Conservation (phyloP, 2,329 filamentous ascomycete species). For the Didymella keratinophila region DNA sequence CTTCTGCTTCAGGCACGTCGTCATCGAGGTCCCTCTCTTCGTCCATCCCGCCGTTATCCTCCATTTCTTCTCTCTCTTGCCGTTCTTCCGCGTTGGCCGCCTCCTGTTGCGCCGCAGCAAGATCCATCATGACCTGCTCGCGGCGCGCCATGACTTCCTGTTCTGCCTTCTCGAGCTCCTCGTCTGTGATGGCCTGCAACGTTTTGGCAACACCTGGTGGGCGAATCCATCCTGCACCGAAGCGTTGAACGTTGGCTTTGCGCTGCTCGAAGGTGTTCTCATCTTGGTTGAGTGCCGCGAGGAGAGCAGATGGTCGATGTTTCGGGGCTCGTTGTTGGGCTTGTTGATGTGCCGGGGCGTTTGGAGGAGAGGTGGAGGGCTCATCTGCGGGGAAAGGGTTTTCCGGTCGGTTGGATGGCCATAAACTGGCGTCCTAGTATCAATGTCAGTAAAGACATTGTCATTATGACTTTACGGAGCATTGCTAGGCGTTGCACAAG, state of each 20-base stretch:
- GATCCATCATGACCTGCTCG: slow-evolving; percentile 75
- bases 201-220: slow-evolving; percentile 90
- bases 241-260: slow-evolving; percentile 82
- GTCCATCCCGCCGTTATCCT: slow-evolving; percentile 34
- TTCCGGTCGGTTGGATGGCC: slow-evolving; percentile 25
- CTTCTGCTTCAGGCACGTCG: slow-evolving; percentile 53
- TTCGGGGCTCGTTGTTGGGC: slow-evolving; percentile 33
- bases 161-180: slow-evolving; percentile 87
- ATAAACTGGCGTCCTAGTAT: slow-evolving; percentile 42
- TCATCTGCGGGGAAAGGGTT: slow-evolving; percentile 31
- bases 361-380: slow-evolving; percentile 30
- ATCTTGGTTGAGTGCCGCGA: slow-evolving; percentile 76
- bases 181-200: slow-evolving; percentile 87
- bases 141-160: slow-evolving; percentile 76
- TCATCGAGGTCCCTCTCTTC: slow-evolving; percentile 53
- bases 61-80: slow-evolving; percentile 53
- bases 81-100: slow-evolving; percentile 49
- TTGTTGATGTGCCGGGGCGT: slow-evolving; percentile 21
- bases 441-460: slow-evolving; percentile 11
- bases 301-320: slow-evolving; percentile 64
- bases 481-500: neutral
- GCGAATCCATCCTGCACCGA: slow-evolving; percentile 88
- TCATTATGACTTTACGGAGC: neutral
- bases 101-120: slow-evolving; percentile 67
- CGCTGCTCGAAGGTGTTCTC: slow-evolving; percentile 79